Base-by-base conservation (phyloP, 78 protist genomes). In the Mantamonas sphyraenae region DNA sequence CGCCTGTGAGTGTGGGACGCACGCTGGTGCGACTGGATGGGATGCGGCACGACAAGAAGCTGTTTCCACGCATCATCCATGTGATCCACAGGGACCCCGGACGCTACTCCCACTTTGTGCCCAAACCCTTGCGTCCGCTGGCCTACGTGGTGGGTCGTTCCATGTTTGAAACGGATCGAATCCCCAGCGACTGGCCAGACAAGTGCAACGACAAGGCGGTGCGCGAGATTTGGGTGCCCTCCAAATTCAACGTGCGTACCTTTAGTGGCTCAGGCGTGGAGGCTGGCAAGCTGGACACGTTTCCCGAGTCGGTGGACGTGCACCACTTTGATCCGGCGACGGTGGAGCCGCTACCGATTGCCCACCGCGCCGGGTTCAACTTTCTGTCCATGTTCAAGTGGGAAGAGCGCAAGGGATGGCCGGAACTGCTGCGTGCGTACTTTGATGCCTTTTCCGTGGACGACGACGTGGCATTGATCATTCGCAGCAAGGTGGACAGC, bases 191-290 rank as follows among this genome's bases (percentile, higher is more conserved):
- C 2, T 79, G 79, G 84, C 79, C 57, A 3, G 56, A 17, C 26
- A 40, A 64, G 2, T 56, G 61, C 53, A 35, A 53, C n/a, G 26
- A 34, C 9, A 35, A 45, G 70, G 19, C 65, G 24, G 20, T 62
- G n/a, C 39, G n/a, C 20, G 82, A 71, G 62, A 30, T 80, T 1
- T 80, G 85, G 85, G 81, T 74, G 38, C 85, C 85, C 22, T 53
- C 79, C 0, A 16, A 2, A 1, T 73, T 66, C 56, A 37, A 57
- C 35, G 68, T 10, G 33, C 55, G 53, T 5, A 0, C 47, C 24
- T 80, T 74, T 51, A 19, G 26, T 5, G 34, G 10, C 22, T 76
- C 81, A 3, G 85, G 85, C 14, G 80, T 80, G 26, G n/a, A n/a
- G 35, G 20, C 8, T 39, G n/a, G 2, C 31, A 2, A 7, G 58